These are phyloP conservation scores for Eucalyptus tenuipes DNA, from an alignment of 345 rosid species.

Conservation along the genomic window DNA sequence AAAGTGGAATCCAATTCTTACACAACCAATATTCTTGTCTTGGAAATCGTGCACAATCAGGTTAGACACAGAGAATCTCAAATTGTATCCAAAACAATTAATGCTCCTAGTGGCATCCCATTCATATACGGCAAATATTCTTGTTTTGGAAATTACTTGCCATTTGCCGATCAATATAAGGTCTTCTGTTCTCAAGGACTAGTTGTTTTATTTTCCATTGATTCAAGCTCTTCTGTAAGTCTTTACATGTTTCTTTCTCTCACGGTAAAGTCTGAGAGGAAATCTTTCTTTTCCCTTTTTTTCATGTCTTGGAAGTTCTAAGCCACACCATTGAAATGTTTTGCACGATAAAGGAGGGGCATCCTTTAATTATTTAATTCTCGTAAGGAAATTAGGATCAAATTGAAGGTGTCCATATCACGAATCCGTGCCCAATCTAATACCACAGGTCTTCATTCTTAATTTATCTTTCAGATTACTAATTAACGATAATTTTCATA, in stretches of 20 bases:
- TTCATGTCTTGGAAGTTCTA: not conserved
- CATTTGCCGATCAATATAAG: not conserved
- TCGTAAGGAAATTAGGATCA: not conserved
- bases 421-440: not conserved
- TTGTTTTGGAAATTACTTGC: not conserved
- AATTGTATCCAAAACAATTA: no score
- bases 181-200: not conserved
- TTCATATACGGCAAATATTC: not conserved
- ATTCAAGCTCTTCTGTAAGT: not conserved
- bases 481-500: not conserved
- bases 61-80: not conserved
- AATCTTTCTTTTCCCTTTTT: not conserved
- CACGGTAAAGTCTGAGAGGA: not conserved
- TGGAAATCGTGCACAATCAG: not conserved
- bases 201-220: not conserved
- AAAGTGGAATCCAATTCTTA: not conserved
- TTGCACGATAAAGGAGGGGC: not conserved
- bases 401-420: not conserved
- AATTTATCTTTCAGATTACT: not conserved
- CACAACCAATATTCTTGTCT: not conserved
- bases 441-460: not conserved
- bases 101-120: no score
- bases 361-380: not conserved
- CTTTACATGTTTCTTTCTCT: not conserved
- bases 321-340: not conserved